Evolutionary conservation across 208 protist genomes (phyloP).

Genomic region (Acanthamoeba sp.): DNA sequence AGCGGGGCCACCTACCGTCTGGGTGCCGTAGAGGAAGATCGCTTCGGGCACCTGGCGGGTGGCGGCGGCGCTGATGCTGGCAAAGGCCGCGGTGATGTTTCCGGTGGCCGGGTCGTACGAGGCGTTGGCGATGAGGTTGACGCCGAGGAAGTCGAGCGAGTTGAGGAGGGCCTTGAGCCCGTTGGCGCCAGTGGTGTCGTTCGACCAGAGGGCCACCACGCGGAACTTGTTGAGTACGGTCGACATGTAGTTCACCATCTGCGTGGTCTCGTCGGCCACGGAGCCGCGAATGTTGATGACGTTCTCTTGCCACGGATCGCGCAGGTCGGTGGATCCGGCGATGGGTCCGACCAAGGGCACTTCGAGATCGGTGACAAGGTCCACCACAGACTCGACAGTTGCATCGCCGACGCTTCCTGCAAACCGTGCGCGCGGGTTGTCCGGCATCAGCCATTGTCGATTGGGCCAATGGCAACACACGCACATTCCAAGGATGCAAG

Average conservation of each 20-base stretch:
- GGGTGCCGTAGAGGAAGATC: constrained; percentile 22
- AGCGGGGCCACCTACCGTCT: background rate
- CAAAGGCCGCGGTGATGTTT: background rate
- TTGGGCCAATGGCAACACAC: no score
- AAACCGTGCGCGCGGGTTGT: background rate
- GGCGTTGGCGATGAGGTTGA: background rate
- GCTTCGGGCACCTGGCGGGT: background rate
- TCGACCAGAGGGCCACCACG: constrained; percentile 4
- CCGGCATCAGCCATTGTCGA: background rate
- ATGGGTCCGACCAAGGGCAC: background rate
- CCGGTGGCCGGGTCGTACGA: background rate
- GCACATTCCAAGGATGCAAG: background rate
- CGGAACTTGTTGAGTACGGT: background rate
- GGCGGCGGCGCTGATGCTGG: background rate
- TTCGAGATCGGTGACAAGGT: background rate
- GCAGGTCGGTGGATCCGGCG: background rate
- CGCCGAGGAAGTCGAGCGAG: constrained; percentile 1
- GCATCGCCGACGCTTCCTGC: constrained; percentile 11
- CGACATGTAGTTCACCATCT: constrained; percentile 28
- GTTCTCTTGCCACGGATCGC: background rate
- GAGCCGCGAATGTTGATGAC: constrained; percentile 21
- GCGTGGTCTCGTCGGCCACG: constrained; percentile 19
- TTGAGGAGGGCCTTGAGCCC: background rate
- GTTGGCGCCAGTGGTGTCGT: background rate
- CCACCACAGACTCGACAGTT: background rate